Conservation (phyloP, 352 stramenopile genomes). For the Phytopythium helicoides region DNA sequence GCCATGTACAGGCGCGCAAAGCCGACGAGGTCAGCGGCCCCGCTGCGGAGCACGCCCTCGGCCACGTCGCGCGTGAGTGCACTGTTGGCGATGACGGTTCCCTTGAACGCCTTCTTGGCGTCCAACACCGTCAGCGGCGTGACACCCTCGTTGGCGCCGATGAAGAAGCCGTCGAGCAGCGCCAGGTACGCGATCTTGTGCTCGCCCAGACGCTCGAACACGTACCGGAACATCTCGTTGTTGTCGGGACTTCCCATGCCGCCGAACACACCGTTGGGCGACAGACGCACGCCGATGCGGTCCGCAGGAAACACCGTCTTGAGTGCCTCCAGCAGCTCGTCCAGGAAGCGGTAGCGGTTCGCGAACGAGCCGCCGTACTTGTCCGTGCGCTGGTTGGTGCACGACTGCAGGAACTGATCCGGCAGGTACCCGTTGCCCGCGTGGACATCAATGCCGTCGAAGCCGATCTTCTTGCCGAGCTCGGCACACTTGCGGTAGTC, state of each 20-base stretch:
- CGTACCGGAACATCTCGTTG: constrained; percentile 29
- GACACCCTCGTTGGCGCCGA: constrained; percentile 25
- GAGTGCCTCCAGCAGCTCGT: constrained; percentile 63
- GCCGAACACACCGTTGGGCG: constrained; percentile 26
- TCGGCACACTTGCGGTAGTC: too few relatives aligned
- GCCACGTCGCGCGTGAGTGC: constrained; percentile 31
- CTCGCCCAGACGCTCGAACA: constrained; percentile 27
- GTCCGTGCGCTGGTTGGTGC: constrained; percentile 63
- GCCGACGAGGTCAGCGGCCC: constrained; percentile 22
- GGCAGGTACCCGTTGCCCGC: constrained; percentile 89
- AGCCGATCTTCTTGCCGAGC: too few relatives aligned
- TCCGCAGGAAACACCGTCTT: constrained; percentile 21
- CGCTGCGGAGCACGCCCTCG: constrained; percentile 26
- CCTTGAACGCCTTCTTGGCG: constrained; percentile 30
- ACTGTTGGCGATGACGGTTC: constrained; percentile 27
- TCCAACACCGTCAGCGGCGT: constrained; percentile 23
- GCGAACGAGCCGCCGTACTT: constrained; percentile 83
- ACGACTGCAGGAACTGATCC: constrained; percentile 83
- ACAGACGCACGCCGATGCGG: constrained; percentile 34
- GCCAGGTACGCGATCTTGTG: constrained; percentile 37
- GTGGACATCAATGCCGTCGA: constrained; percentile 59
- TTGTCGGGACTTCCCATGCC: constrained; percentile 43
- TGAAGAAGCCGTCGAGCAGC: constrained; percentile 30
- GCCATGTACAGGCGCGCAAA: constrained; percentile 39
- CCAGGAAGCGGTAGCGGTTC: constrained; percentile 71